Percentiles rank a stretch among this genome's conserved stretches.
phyloP scores from a whole-genome alignment of 2,329 filamentous ascomycete species.

The Fusarium equiseti region DNA sequence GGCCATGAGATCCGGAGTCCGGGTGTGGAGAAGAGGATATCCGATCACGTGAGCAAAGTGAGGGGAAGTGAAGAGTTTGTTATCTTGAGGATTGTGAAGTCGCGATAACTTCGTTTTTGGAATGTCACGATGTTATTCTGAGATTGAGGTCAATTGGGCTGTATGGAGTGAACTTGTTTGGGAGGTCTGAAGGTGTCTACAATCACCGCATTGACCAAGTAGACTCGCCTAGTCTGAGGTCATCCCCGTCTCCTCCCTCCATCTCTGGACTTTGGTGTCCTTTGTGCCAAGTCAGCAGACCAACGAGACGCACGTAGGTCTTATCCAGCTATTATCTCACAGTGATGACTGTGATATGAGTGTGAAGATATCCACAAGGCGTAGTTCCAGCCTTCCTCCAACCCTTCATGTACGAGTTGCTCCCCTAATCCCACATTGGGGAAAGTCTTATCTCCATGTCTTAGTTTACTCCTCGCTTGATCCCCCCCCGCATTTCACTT shows the following conservation, averaged over 20 bases:
- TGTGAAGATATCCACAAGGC: constrained; percentile 28
- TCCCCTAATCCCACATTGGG: constrained; percentile 28
- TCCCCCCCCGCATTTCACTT: constrained; percentile 32
- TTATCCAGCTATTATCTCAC: constrained; percentile 15
- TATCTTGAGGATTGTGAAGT: not conserved
- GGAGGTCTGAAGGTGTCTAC: not conserved
- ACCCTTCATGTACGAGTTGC: constrained; percentile 41
- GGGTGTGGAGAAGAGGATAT: constrained; percentile 6
- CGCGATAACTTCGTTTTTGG: constrained; percentile 18
- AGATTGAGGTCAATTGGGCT: not conserved
- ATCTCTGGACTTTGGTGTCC: not conserved
- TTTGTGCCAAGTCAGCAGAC: constrained; percentile 18
- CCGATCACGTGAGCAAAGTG: constrained; percentile 32
- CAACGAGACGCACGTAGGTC: not conserved
- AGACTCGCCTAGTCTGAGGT: not conserved
- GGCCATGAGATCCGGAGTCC: constrained; percentile 30
- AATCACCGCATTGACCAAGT: constrained; percentile 3
- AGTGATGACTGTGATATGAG: constrained; percentile 5
- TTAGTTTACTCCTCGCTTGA: not conserved
- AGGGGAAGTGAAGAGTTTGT: not conserved
- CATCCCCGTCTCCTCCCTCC: constrained; percentile 1
- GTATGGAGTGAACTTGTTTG: not conserved
- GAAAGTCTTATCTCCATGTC: constrained; percentile 35
- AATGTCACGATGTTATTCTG: not conserved
- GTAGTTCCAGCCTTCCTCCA: constrained; percentile 21